Conservation (phyloP, 2,329 filamentous ascomycete genomes). For the Tolypocladium inflatum region DNA sequence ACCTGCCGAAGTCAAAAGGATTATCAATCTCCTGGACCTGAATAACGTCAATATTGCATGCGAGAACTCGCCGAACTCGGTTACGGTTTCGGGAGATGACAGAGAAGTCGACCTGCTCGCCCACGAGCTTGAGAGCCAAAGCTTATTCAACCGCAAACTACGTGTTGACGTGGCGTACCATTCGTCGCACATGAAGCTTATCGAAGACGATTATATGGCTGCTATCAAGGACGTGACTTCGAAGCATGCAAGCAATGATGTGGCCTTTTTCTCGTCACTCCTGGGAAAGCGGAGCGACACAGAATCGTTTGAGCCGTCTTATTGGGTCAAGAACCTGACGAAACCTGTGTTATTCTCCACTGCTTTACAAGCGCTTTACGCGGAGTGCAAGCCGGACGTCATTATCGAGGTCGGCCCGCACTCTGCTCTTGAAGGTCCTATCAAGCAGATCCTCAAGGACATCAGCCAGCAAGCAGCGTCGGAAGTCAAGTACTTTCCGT, state of each 20-base stretch:
- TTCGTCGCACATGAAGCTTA: slow-evolving; percentile 41
- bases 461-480: slow-evolving; percentile 27
- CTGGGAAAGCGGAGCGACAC: slow-evolving; percentile 24
- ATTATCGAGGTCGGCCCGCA: slow-evolving; percentile 39
- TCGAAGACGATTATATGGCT: slow-evolving; percentile 35
- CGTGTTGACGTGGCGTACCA: slow-evolving; percentile 43
- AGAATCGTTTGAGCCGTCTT: slow-evolving; percentile 23
- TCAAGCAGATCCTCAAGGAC: slow-evolving; percentile 38
- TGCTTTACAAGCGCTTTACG: slow-evolving; percentile 20
- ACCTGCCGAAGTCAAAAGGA: slow-evolving; percentile 28
- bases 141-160: slow-evolving; percentile 37
- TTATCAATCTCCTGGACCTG: slow-evolving; percentile 18
- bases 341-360: slow-evolving; percentile 32
- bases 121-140: slow-evolving; percentile 25
- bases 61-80: slow-evolving; percentile 41
- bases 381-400: slow-evolving; percentile 13
- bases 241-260: slow-evolving; percentile 18
- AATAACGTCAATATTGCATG: slow-evolving; percentile 25
- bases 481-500: slow-evolving; percentile 32
- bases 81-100: slow-evolving; percentile 41
- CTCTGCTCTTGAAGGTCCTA: slow-evolving; percentile 36
- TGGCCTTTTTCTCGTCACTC: slow-evolving; percentile 35
- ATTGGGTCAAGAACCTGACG: slow-evolving; percentile 37
- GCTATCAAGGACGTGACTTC: slow-evolving; percentile 17
- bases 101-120: slow-evolving; percentile 32